A percentile compares a stretch with the other conserved stretches of the same genome.
phyloP scores from a whole-genome alignment of 2,329 filamentous ascomycete species.

The Alternaria sp. region DNA sequence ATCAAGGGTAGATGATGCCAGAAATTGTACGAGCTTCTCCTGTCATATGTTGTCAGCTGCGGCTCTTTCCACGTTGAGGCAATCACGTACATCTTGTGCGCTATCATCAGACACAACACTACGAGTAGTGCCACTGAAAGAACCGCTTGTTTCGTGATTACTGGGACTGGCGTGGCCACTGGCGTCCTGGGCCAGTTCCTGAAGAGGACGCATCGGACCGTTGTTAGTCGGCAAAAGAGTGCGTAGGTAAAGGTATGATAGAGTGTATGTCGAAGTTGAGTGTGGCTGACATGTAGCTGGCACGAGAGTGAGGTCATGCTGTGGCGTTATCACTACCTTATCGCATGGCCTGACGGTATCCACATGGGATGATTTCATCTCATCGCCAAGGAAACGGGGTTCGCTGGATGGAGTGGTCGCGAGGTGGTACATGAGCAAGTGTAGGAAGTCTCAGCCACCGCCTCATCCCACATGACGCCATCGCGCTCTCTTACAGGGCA shows the following conservation, averaged over 20 bases:
- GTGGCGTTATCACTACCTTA: not conserved
- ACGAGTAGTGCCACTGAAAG: not conserved
- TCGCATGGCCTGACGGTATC: not conserved
- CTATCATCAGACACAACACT: not conserved
- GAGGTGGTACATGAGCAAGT: no score
- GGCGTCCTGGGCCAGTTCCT: not conserved
- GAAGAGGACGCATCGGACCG: not conserved
- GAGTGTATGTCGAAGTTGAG: not conserved
- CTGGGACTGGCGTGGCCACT: not conserved
- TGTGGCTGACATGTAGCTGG: not conserved
- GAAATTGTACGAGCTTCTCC: not conserved
- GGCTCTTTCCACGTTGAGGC: not conserved
- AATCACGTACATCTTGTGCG: not conserved
- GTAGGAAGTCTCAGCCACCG: no score
- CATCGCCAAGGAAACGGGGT: not conserved
- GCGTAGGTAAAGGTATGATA: not conserved
- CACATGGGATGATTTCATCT: not conserved
- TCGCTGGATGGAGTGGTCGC: not conserved
- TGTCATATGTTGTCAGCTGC: not conserved
- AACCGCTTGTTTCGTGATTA: not conserved
- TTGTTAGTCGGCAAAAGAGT: not conserved
- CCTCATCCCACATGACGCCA: not conserved
- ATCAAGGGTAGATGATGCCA: not conserved
- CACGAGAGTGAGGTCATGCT: not conserved
- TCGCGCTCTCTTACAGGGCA: not conserved